A percentile compares a stretch with the other conserved stretches of the same genome.
Evolutionary conservation across 257 asterid species (phyloP).

Genomic region (Jaltomata sinuosa): DNA sequence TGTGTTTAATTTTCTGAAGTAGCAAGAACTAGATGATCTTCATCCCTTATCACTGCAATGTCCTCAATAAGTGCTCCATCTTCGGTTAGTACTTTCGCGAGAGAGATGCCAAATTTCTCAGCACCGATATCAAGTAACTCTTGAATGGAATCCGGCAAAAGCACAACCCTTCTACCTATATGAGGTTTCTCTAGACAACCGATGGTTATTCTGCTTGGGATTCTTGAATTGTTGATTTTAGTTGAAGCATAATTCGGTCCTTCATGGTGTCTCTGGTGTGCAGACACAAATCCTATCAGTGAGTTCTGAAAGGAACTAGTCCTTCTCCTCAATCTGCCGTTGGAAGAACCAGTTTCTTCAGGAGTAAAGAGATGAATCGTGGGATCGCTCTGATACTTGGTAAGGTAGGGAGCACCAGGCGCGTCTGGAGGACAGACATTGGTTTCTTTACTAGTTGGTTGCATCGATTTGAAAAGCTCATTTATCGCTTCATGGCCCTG

Average conservation of each 20-base stretch:
- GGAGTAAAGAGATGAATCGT: conserved; percentile 10
- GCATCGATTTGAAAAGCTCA: too few relatives aligned
- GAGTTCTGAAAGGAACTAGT: conserved; percentile 34
- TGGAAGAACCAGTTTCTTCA: conserved; percentile 3
- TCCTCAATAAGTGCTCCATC: conserved; percentile 62
- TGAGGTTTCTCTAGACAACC: conserved; percentile 36
- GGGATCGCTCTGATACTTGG: too few relatives aligned
- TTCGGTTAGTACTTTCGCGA: conserved; percentile 32
- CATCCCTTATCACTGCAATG: conserved; percentile 48
- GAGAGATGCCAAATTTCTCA: conserved; percentile 36
- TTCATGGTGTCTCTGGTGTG: conserved; percentile 20
- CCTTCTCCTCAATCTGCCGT: conserved; percentile 10
- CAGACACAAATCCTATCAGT: conserved; percentile 58
- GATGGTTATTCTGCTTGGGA: conserved; percentile 33
- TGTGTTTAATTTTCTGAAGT: not conserved
- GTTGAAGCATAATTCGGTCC: conserved; percentile 11
- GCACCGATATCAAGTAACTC: conserved; percentile 53
- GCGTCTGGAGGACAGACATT: too few relatives aligned
- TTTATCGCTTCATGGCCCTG: too few relatives aligned
- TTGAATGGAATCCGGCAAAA: conserved; percentile 39
- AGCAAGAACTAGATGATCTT: conserved; percentile 55
- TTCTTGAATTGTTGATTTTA: not conserved
- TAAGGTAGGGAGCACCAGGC: too few relatives aligned
- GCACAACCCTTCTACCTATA: conserved; percentile 26
- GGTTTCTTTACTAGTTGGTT: too few relatives aligned